Percentiles rank a stretch among this genome's conserved stretches.
Evolutionary conservation across 2,329 filamentous ascomycete genomes (phyloP).

Genomic region (Penicillium sp.): DNA sequence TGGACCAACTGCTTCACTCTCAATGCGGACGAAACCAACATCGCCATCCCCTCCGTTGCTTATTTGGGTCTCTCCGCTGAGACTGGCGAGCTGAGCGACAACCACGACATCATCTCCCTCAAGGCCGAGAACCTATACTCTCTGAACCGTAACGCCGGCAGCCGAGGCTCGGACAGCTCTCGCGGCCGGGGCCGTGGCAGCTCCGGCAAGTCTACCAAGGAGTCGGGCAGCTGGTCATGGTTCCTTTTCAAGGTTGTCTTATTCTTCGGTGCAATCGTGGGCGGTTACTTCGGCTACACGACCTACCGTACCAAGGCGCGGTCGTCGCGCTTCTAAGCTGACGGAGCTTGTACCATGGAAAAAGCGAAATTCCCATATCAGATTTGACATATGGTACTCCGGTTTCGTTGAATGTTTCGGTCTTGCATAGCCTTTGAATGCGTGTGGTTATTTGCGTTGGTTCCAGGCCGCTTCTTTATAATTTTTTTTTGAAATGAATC

Average conservation of each 20-base stretch:
- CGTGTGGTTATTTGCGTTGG: slow-evolving; percentile 10
- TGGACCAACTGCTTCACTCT: slow-evolving; percentile 87
- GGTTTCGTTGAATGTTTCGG: slow-evolving; percentile 8
- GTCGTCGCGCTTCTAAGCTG: slow-evolving; percentile 35
- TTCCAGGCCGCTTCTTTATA: slow-evolving; percentile 6
- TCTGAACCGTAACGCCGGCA: slow-evolving; percentile 39
- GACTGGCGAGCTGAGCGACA: slow-evolving; percentile 93
- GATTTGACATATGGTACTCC: background rate
- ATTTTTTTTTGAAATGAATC: slow-evolving; percentile 22
- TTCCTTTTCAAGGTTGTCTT: slow-evolving; percentile 78
- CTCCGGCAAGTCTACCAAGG: slow-evolving; percentile 17
- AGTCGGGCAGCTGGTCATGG: slow-evolving; percentile 58
- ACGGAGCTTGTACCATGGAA: background rate
- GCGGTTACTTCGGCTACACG: slow-evolving; percentile 80
- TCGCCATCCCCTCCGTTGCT: slow-evolving; percentile 69
- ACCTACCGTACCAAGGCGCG: slow-evolving; percentile 65
- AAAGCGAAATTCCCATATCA: background rate
- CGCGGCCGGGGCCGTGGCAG: slow-evolving; percentile 20
- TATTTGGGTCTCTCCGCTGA: slow-evolving; percentile 65
- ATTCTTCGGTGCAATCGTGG: slow-evolving; percentile 65
- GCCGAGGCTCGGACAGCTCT: slow-evolving; percentile 25
- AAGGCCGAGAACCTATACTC: slow-evolving; percentile 79
- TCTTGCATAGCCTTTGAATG: slow-evolving; percentile 23
- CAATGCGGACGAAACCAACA: slow-evolving; percentile 56
- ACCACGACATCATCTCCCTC: slow-evolving; percentile 92